phyloP scores from a whole-genome alignment of 1,284 basidiomycete genomes.

The Filobasidium uniguttulatum region DNA sequence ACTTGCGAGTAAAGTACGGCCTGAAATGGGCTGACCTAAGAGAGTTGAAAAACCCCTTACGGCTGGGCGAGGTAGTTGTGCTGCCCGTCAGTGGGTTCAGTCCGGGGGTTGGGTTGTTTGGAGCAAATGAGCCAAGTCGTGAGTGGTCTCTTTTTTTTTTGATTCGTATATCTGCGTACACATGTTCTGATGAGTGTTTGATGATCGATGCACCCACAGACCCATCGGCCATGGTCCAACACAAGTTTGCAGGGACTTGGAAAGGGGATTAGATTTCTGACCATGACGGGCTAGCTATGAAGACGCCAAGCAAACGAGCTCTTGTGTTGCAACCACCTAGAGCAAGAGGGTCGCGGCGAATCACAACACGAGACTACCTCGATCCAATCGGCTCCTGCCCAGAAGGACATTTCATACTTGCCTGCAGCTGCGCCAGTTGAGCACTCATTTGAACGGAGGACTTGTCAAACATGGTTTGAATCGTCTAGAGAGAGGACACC shows the following conservation, averaged over 20 bases:
- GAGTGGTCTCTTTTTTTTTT: constrained; percentile 11
- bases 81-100: constrained; percentile 37
- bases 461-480: too few species aligned
- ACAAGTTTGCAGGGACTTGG: constrained; percentile 30
- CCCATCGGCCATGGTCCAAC: constrained; percentile 31
- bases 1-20: constrained; percentile 28
- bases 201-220: constrained; percentile 15
- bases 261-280: constrained; percentile 13
- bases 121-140: constrained; percentile 21
- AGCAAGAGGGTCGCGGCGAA: too few species aligned
- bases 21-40: constrained; percentile 32
- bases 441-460: too few species aligned
- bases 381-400: too few species aligned
- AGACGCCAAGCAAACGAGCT: too few species aligned
- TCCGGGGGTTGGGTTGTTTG: constrained; percentile 37
- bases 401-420: too few species aligned
- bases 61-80: constrained; percentile 35
- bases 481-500: too few species aligned
- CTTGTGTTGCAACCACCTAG: too few species aligned
- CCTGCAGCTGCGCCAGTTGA: too few species aligned
- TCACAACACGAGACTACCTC: too few species aligned
- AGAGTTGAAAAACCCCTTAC: constrained; percentile 24
- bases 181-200: not conserved
- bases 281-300: too few species aligned
- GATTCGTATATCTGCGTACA: not conserved